Percentiles rank a stretch among this genome's conserved stretches.
Conservation (phyloP, 176 grass and related monocot genomes). For the Zizania latifolia region DNA sequence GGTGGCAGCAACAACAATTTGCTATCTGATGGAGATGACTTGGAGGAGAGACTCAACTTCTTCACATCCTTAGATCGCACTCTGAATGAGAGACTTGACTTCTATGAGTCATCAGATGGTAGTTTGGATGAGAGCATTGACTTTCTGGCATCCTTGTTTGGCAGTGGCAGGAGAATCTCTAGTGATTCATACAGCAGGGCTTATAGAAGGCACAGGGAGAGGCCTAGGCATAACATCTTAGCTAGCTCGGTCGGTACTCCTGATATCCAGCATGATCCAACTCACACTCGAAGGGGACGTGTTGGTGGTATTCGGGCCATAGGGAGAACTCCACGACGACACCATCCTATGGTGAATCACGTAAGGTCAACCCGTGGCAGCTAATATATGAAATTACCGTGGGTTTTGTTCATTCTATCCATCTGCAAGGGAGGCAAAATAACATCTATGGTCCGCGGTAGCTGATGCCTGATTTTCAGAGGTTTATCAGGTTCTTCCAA, state of each 20-base stretch:
- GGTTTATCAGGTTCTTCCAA: slow-evolving; percentile 14
- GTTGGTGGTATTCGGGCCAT: slow-evolving; percentile 9
- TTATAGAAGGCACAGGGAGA: neutral
- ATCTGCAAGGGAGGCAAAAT: slow-evolving; percentile 29
- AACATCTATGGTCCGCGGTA: slow-evolving; percentile 22
- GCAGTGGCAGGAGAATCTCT: slow-evolving; percentile 41
- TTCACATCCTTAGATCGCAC: slow-evolving; percentile 47
- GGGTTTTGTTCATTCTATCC: slow-evolving; percentile 27
- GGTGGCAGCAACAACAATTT: slow-evolving; percentile 29
- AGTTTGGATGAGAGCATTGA: slow-evolving; percentile 38
- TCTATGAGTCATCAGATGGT: slow-evolving; percentile 44
- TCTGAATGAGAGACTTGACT: slow-evolving; percentile 41
- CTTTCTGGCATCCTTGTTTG: slow-evolving; percentile 46
- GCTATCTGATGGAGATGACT: slow-evolving; percentile 31
- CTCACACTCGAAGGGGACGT: slow-evolving; percentile 6
- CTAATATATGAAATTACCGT: slow-evolving; percentile 16
- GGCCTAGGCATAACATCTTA: neutral
- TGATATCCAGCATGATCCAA: neutral
- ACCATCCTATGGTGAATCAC: slow-evolving; percentile 19
- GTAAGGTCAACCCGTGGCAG: slow-evolving; percentile 15
- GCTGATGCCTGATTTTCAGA: slow-evolving; percentile 6
- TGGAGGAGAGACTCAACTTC: slow-evolving; percentile 47
- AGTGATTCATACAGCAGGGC: neutral
- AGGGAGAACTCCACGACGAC: slow-evolving; percentile 19
- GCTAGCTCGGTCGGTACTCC: neutral